A percentile compares a stretch with the other conserved stretches of the same genome.
These are phyloP conservation scores for Pseudocercospora fijiensis DNA, from an alignment of 2,329 filamentous ascomycete species.

Conservation along the genomic window DNA sequence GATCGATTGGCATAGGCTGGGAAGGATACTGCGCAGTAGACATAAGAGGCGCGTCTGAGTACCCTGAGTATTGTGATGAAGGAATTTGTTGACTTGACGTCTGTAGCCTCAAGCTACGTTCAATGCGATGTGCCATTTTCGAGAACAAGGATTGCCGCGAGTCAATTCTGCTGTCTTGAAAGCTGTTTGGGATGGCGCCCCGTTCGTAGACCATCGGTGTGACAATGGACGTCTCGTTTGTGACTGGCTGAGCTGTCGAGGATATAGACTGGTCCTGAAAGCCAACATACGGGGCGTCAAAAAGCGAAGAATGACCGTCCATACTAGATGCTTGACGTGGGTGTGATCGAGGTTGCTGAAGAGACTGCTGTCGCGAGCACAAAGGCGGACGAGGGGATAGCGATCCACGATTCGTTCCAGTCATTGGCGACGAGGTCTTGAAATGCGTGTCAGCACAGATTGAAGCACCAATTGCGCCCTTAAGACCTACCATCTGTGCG, in stretches of 20 bases:
- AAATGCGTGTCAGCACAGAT: background rate
- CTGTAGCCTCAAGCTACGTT: background rate
- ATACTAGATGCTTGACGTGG: background rate
- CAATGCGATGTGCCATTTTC: background rate
- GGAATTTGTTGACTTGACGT: background rate
- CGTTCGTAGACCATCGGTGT: background rate
- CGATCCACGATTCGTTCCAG: background rate
- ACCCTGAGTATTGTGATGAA: background rate
- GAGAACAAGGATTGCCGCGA: background rate
- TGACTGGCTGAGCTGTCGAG: background rate
- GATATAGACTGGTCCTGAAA: background rate
- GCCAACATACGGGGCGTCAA: background rate
- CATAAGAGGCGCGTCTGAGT: background rate
- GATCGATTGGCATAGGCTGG: background rate
- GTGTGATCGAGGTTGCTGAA: slow-evolving; percentile 6
- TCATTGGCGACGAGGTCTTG: slow-evolving; percentile 13
- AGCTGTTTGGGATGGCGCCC: slow-evolving; percentile 3
- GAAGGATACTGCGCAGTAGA: background rate
- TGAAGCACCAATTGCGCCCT: background rate
- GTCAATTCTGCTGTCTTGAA: background rate
- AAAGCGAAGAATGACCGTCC: slow-evolving; percentile 2
- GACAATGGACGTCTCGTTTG: background rate
- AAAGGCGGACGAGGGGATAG: background rate
- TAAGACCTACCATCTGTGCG: slow-evolving; percentile 14
- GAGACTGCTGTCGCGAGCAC: background rate